Evolutionary conservation across 257 asterid genomes (phyloP), one percentile per base, ranked within the genome.

Genomic region (Knoxia roxburghii): DNA sequence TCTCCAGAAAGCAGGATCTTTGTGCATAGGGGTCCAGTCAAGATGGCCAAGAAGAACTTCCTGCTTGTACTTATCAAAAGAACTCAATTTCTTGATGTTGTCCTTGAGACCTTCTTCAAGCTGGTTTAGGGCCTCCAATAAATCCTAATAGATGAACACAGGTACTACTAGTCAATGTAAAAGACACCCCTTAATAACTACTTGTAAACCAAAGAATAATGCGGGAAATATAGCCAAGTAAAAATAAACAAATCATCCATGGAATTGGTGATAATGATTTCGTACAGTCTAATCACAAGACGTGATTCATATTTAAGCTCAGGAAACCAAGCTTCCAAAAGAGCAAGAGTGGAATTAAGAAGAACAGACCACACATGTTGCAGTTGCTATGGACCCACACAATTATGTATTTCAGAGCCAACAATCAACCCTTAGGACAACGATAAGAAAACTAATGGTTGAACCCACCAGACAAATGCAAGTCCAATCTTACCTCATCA

Each of bases 21-120:
- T 88, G 80, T 91, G 98, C 98, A 88, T 84, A 8, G 95, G 98
- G 14, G 91, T 80, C 96, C 98, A 91, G 79, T 91, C 93, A 73
- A 91, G 95, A 78, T 80, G 95, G 43, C 96, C 98, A 51, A 89
- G 98, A 66, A 91, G 89, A 70, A 88, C 85, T 81, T 91, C 96
- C 80, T 87, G 95, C 82, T 89, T 88, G 77, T 87, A 89, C 84
- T 84, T 84, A 53, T 91, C 96, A 17, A 82, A 88, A 64, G 95
- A 89, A 81, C 96, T 91, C 54, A 87, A 84, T 73, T 74, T 77
- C 84, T 89, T 87, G 69, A 89, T 89, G 85, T 77, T 87, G 65
- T 74, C 87, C 64, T 82, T 84, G 79, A 89, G 71, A 63, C 94
- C 94, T 81, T 68, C 87, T 79, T 87, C 98, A 74, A 89, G 83